Base-by-base conservation (phyloP, 805 yeast genomes). In the Kodamaea kaohsiungensis region DNA sequence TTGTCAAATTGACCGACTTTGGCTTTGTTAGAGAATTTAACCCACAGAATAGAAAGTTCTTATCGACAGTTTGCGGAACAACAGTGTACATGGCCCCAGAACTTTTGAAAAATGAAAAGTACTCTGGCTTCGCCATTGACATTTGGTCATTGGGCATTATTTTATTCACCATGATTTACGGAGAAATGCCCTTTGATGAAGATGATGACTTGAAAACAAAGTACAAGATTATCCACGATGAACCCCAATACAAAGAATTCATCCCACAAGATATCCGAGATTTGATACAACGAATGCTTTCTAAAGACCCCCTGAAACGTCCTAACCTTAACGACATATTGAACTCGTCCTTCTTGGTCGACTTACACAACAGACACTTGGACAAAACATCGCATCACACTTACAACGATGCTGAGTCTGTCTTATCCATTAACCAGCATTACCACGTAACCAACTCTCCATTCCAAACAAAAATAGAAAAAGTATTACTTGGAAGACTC, bases 11-110 rank as follows among this genome's bases (percentile, higher is more conserved):
- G 50, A 86, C 96, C 5, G 99, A 93, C 72, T 92, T 93, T 70
- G 99, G 99, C 0, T 93, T 93, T 68, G 90, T 97, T 0, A 77
- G 98, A 57, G 97, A 90, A 61, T 83, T 64, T 58, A 72, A 69
- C 50, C 79, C 78, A 1, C 63, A 60, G 37, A 64, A 61, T 40
- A 76, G 87, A 49, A 70, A 78, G 4, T 69, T 87, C 47, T 70
- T 93, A 35, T 88, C 87, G 49, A 95, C 97, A 0, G 78, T 91
- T 1, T 93, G 99, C 70, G 99, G 99, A 2, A 93, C 98, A 0
- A 85, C 91, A 0, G 96, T 91, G 2, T 93, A 93, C 67, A 92
- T 93, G 97, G 97, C 99, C 0, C 99, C 99, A 0, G 99, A 93
- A 66, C 75, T 95, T 57, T 75, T 92, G 15, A 75, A 77, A 53